A percentile compares a stretch with the other conserved stretches of the same genome.
phyloP scores from a whole-genome alignment of 208 protist species.

The Crithidia expoeki region DNA sequence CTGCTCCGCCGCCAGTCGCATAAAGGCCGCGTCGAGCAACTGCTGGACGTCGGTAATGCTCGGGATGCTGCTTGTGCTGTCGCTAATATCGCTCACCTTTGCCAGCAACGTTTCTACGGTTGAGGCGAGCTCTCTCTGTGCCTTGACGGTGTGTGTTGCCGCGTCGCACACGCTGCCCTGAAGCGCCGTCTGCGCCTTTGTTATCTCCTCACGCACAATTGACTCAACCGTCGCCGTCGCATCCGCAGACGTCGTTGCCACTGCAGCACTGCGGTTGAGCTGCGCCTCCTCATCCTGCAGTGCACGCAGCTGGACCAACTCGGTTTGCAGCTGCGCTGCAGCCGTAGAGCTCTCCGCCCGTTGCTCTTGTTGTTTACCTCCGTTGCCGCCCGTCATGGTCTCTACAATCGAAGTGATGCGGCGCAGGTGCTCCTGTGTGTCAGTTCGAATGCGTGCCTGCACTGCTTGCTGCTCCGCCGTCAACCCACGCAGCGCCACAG shows the following conservation, averaged over 20 bases:
- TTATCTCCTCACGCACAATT: slow-evolving; percentile 21
- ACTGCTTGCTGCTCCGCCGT: slow-evolving; percentile 23
- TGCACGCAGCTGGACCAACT: slow-evolving; percentile 19
- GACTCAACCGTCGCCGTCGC: slow-evolving; percentile 22
- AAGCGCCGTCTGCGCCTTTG: slow-evolving; percentile 13
- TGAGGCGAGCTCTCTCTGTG: slow-evolving; percentile 6
- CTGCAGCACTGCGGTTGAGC: slow-evolving; percentile 17
- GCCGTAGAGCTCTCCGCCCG: neutral
- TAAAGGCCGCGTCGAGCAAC: slow-evolving; percentile 27
- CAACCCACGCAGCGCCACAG: slow-evolving; percentile 11
- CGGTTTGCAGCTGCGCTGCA: slow-evolving; percentile 8
- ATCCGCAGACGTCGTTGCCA: neutral
- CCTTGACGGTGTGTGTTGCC: neutral
- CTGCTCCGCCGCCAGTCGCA: slow-evolving; percentile 11
- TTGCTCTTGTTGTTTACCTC: neutral
- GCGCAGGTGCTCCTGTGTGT: slow-evolving; percentile 20
- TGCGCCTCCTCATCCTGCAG: slow-evolving; percentile 27
- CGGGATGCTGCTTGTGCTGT: slow-evolving; percentile 14
- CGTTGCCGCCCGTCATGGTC: neutral
- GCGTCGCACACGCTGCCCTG: slow-evolving; percentile 6
- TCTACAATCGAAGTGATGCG: slow-evolving; percentile 16
- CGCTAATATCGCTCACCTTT: slow-evolving; percentile 17
- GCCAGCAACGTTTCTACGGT: slow-evolving; percentile 13
- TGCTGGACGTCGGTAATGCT: slow-evolving; percentile 31
- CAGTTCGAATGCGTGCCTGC: slow-evolving; percentile 19